A percentile compares a stretch with the other conserved stretches of the same genome.
phyloP scores from a whole-genome alignment of 1,139 yeast genomes.

The Kazachstania sp. region DNA sequence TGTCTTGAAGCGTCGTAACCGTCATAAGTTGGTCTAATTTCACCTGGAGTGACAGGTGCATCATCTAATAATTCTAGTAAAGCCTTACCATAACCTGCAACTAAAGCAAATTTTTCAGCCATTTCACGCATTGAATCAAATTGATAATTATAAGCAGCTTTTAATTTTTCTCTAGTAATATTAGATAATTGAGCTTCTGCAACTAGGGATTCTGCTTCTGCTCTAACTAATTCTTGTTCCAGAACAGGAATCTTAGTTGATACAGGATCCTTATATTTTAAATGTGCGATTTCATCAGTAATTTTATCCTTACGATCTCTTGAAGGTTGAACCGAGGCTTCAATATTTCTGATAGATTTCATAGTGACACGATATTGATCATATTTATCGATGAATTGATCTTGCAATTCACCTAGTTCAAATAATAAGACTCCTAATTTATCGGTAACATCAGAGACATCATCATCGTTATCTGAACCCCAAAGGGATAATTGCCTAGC shows the following conservation, averaged over 20 bases:
- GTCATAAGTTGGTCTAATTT: slow-evolving; percentile 79
- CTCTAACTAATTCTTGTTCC: slow-evolving; percentile 84
- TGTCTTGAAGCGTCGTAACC: slow-evolving; percentile 85
- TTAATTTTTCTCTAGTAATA: slow-evolving; percentile 78
- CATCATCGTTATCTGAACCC: slow-evolving; percentile 84
- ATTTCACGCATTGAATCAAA: slow-evolving; percentile 76
- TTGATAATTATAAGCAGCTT: slow-evolving; percentile 77
- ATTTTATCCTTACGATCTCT: slow-evolving; percentile 81
- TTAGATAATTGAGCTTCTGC: slow-evolving; percentile 87
- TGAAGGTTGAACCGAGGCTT: slow-evolving; percentile 80
- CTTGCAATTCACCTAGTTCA: slow-evolving; percentile 82
- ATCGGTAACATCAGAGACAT: slow-evolving; percentile 77
- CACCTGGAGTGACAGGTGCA: slow-evolving; percentile 85
- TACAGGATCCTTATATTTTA: slow-evolving; percentile 78
- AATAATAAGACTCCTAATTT: slow-evolving; percentile 74
- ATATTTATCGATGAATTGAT: slow-evolving; percentile 77
- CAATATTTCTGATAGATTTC: slow-evolving; percentile 75
- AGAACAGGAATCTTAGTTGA: slow-evolving; percentile 72
- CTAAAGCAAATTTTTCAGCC: slow-evolving; percentile 75
- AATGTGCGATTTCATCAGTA: slow-evolving; percentile 74
- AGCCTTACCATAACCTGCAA: slow-evolving; percentile 87
- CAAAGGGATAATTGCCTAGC: slow-evolving; percentile 76
- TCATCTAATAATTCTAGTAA: slow-evolving; percentile 74
- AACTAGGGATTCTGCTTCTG: slow-evolving; percentile 83
- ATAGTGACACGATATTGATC: slow-evolving; percentile 80